Evolutionary conservation across 2,329 filamentous ascomycete genomes (phyloP).

Genomic region (Dothideomycetes sp.): DNA sequence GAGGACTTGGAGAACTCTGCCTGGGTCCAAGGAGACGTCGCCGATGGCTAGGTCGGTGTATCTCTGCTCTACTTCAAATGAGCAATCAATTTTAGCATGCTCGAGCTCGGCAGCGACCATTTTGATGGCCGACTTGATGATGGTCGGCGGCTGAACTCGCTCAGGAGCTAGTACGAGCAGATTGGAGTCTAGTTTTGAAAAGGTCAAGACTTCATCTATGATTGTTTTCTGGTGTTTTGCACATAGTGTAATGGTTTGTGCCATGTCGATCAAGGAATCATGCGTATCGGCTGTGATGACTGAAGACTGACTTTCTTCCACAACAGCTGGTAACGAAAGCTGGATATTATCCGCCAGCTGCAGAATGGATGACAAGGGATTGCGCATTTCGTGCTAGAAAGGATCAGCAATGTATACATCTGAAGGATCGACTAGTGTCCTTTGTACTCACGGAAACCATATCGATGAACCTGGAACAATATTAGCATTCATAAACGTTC

Average conservation of each 20-base stretch:
- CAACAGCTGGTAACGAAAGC: slow-evolving; percentile 10
- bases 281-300: slow-evolving; percentile 5
- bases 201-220: slow-evolving; percentile 28
- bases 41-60: slow-evolving; percentile 19
- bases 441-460: slow-evolving; percentile 13
- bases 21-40: slow-evolving; percentile 24
- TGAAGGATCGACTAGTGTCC: neutral
- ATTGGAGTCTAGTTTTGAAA: slow-evolving; percentile 24
- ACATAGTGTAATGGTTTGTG: slow-evolving; percentile 19
- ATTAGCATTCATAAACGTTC: too few relatives aligned
- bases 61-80: slow-evolving; percentile 19
- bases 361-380: slow-evolving; percentile 31
- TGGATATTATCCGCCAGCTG: slow-evolving; percentile 32
- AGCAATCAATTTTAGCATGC: slow-evolving; percentile 20
- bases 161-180: slow-evolving; percentile 28
- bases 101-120: slow-evolving; percentile 29
- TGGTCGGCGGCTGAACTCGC: slow-evolving; percentile 22
- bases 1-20: slow-evolving; percentile 27
- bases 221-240: slow-evolving; percentile 26
- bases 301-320: neutral
- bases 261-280: slow-evolving; percentile 11
- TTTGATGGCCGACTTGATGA: slow-evolving; percentile 23
- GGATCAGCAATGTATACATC: neutral
- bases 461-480: slow-evolving; percentile 22
- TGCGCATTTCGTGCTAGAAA: slow-evolving; percentile 28